phyloP scores from a whole-genome alignment of 2,329 filamentous ascomycete genomes.

The Xylaria sp. region DNA sequence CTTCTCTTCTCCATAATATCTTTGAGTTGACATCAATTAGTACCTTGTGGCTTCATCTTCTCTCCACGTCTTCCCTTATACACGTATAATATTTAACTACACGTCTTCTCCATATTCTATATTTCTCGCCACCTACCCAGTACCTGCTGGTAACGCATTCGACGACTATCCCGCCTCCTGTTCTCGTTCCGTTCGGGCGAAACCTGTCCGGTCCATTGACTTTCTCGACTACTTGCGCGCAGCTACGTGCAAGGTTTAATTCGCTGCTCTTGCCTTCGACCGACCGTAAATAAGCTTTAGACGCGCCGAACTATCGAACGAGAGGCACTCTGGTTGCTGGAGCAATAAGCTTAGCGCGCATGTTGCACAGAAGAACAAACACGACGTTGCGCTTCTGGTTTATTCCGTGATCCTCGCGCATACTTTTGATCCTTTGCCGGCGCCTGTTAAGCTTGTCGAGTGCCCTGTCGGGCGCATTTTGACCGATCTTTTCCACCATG shows the following conservation, averaged over 20 bases:
- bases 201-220: neutral
- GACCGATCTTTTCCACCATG: constrained; percentile 34
- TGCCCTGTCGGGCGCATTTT: constrained; percentile 7
- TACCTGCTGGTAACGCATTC: neutral
- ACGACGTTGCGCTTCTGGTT: constrained; percentile 18
- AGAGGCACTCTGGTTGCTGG: neutral
- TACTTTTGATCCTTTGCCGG: neutral
- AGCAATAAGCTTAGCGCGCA: constrained; percentile 17
- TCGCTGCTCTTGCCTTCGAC: neutral
- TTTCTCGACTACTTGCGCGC: neutral
- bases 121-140: neutral
- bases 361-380: constrained; percentile 23
- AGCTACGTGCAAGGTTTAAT: neutral
- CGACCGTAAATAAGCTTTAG: neutral
- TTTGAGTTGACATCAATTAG: constrained; percentile 11
- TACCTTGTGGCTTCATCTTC: neutral
- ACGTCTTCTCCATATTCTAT: constrained; percentile 11
- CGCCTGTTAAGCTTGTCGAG: neutral
- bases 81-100: constrained; percentile 5
- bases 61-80: constrained; percentile 9
- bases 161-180: neutral
- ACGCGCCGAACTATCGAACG: constrained; percentile 13
- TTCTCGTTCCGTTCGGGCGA: constrained; percentile 6
- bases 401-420: constrained; percentile 24
- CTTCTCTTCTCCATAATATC: constrained; percentile 24